Conservation (phyloP, 2,329 filamentous ascomycete genomes). For the Ophiostoma angusticollis region DNA sequence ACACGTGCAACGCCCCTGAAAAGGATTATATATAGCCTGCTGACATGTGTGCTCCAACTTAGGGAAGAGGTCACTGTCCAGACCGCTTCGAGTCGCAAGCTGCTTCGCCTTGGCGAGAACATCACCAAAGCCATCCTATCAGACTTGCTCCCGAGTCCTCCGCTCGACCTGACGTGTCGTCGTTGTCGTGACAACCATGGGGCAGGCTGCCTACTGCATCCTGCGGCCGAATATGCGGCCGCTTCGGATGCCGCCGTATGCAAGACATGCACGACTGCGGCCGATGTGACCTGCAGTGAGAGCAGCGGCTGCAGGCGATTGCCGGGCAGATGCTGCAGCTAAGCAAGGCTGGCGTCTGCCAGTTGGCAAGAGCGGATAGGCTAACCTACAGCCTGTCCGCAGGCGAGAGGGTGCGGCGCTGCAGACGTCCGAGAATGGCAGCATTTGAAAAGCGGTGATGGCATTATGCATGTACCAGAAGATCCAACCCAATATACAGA, state of each 20-base stretch:
- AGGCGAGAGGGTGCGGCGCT: too few species aligned
- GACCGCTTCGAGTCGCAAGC: too few species aligned
- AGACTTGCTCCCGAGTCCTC: background rate
- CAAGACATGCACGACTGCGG: background rate
- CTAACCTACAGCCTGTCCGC: too few species aligned
- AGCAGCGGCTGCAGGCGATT: too few species aligned
- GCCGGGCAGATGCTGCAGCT: too few species aligned
- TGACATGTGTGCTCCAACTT: too few species aligned
- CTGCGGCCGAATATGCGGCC: conserved; percentile 10
- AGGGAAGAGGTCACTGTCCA: too few species aligned
- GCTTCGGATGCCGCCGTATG: background rate
- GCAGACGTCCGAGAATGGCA: too few species aligned
- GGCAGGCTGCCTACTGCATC: background rate
- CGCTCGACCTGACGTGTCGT: conserved; percentile 4
- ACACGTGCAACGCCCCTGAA: too few species aligned
- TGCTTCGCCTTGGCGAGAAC: too few species aligned
- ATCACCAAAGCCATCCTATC: too few species aligned
- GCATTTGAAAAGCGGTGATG: conserved; percentile 12
- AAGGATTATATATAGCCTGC: too few species aligned
- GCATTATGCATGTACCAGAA: conserved; percentile 10
- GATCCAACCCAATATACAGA: conserved; percentile 3
- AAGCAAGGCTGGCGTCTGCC: conserved; percentile 4
- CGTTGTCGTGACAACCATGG: conserved; percentile 5
- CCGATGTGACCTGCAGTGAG: background rate
- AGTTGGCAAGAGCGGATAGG: conserved; percentile 8